Conservation (phyloP, 257 asterid genomes). For the Vinca minor region DNA sequence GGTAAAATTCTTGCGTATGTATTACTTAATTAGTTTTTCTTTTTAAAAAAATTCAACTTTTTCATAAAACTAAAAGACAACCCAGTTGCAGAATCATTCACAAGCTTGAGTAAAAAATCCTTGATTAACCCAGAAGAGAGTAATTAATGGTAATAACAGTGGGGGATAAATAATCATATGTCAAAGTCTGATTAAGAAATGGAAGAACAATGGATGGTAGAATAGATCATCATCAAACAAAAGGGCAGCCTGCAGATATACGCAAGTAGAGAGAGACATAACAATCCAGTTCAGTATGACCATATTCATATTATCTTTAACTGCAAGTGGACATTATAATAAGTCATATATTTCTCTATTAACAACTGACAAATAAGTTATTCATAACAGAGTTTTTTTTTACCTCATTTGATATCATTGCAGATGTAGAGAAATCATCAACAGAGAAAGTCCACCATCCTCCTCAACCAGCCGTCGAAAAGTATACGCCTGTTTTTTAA, state of each 20-base stretch:
- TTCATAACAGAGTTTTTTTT: constrained; percentile 38
- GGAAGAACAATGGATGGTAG: background rate
- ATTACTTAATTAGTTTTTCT: too few relatives aligned
- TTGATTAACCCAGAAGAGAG: background rate
- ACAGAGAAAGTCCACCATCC: constrained; percentile 49
- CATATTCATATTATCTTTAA: constrained; percentile 5
- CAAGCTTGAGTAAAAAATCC: too few relatives aligned
- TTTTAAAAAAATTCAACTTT: too few relatives aligned
- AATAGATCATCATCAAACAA: background rate
- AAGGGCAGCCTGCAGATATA: background rate
- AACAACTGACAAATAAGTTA: constrained; percentile 22
- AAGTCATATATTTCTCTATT: constrained; percentile 22
- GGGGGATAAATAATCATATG: too few relatives aligned
- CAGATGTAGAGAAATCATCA: too few relatives aligned
- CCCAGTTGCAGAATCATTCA: too few relatives aligned
- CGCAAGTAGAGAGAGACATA: background rate
- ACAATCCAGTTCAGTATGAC: constrained; percentile 3
- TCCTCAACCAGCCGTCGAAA: constrained; percentile 64
- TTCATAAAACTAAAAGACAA: too few relatives aligned
- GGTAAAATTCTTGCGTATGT: too few relatives aligned
- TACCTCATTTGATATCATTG: constrained; percentile 15
- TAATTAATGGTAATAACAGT: background rate
- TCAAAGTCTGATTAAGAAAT: too few relatives aligned
- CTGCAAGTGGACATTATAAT: constrained; percentile 26
- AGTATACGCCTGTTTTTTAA: constrained; percentile 76